Evolutionary conservation across 2,329 filamentous ascomycete species (phyloP).

Genomic region (Aureobasidium sp.): DNA sequence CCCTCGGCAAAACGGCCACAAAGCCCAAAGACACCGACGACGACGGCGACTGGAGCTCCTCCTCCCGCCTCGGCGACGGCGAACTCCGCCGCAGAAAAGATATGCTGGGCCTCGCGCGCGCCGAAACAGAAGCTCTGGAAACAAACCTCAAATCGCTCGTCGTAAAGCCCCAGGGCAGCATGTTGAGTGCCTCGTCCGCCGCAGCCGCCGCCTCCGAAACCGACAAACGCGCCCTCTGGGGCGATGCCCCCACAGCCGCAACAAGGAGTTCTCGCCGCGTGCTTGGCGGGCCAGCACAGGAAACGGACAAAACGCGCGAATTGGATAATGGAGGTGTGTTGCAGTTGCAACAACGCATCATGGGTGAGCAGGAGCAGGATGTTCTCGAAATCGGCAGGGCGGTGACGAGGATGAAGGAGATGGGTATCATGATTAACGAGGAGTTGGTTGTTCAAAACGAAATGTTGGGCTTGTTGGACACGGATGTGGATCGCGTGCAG

Average conservation of each 20-base stretch:
- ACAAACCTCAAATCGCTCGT: conserved; percentile 58
- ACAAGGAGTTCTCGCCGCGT: conserved; percentile 48
- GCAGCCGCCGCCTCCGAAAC: conserved; percentile 27
- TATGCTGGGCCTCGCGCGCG: conserved; percentile 57
- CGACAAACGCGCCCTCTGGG: conserved; percentile 28
- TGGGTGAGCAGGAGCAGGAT: conserved; percentile 65
- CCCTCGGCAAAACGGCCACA: conserved; percentile 46
- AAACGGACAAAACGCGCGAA: conserved; percentile 69
- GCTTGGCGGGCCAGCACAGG: conserved; percentile 56
- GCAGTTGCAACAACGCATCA: conserved; percentile 64
- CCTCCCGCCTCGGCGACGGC: conserved; percentile 56
- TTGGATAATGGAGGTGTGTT: conserved; percentile 67
- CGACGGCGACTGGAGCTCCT: conserved; percentile 31
- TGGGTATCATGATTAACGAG: conserved; percentile 66
- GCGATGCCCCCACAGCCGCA: conserved; percentile 19
- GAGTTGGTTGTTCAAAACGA: conserved; percentile 64
- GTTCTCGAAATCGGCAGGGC: conserved; percentile 60
- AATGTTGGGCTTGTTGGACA: conserved; percentile 58
- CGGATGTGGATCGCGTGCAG: conserved; percentile 56
- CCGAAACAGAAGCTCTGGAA: conserved; percentile 69
- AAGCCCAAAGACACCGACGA: conserved; percentile 27
- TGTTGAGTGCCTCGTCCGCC: conserved; percentile 20
- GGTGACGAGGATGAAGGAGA: conserved; percentile 64
- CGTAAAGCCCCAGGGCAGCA: conserved; percentile 34
- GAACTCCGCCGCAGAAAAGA: conserved; percentile 65